phyloP scores from a whole-genome alignment of 2,329 filamentous ascomycete genomes.

The Aurifilum marmelostoma region DNA sequence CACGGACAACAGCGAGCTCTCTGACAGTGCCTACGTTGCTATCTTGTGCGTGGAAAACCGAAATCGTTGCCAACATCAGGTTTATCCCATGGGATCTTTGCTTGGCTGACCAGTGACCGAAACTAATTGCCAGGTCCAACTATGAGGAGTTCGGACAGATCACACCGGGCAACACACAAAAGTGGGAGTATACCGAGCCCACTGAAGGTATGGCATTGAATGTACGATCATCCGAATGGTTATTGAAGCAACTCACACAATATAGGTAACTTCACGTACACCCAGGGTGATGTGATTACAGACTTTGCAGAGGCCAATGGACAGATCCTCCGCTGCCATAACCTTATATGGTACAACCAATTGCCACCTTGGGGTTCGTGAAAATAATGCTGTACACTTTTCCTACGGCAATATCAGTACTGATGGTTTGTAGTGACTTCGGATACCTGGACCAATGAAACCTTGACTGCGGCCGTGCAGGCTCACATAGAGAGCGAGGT shows the following conservation, averaged over 20 bases:
- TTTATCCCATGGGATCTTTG: no score
- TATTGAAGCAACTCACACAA: background rate
- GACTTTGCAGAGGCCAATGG: slow-evolving; percentile 52
- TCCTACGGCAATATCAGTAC: background rate
- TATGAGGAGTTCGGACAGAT: slow-evolving; percentile 65
- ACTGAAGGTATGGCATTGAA: slow-evolving; percentile 40
- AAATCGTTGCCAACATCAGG: no score
- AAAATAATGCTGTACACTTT: background rate
- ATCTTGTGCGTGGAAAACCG: slow-evolving; percentile 46
- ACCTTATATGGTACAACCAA: slow-evolving; percentile 56
- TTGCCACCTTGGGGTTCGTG: slow-evolving; percentile 51
- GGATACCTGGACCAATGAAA: slow-evolving; percentile 59
- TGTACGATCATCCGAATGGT: no score
- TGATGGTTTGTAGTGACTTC: slow-evolving; percentile 38
- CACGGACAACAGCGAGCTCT: slow-evolving; percentile 60
- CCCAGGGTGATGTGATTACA: slow-evolving; percentile 57
- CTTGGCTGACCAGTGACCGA: background rate
- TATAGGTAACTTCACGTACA: slow-evolving; percentile 60
- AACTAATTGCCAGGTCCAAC: slow-evolving; percentile 46
- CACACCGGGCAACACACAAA: slow-evolving; percentile 66
- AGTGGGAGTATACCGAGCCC: slow-evolving; percentile 67
- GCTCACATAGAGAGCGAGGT: slow-evolving; percentile 64
- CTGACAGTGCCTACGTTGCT: slow-evolving; percentile 57
- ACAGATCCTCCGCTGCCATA: slow-evolving; percentile 65
- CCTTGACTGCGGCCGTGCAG: slow-evolving; percentile 57